phyloP scores from a whole-genome alignment of 1,284 basidiomycete species.

The Porodaedalea pini region DNA sequence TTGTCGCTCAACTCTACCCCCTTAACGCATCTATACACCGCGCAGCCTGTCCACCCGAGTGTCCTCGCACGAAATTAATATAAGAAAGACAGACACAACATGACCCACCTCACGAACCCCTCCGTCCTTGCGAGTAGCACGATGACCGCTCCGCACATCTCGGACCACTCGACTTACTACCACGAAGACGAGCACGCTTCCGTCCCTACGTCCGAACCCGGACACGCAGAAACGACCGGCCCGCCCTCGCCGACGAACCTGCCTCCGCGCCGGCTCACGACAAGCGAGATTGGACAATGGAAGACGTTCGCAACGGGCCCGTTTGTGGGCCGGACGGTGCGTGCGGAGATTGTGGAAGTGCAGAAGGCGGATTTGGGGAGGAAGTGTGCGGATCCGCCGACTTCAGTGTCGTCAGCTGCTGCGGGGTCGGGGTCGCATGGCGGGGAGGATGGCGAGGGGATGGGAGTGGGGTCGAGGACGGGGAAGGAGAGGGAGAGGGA shows the following conservation, averaged over 20 bases:
- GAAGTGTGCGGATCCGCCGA: conserved; percentile 44
- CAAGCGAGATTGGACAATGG: conserved; percentile 36
- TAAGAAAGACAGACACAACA: background rate
- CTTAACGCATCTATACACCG: too few species aligned
- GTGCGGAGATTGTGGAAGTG: conserved; percentile 57
- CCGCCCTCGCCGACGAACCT: conserved; percentile 6
- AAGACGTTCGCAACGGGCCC: conserved; percentile 56
- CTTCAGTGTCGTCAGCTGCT: background rate
- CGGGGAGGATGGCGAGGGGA: background rate
- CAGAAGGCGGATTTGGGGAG: conserved; percentile 63
- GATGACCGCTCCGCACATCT: background rate
- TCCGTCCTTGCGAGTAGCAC: conserved; percentile 1
- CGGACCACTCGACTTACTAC: background rate
- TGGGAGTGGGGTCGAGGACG: too few species aligned
- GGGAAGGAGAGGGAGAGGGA: background rate
- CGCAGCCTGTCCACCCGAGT: too few species aligned
- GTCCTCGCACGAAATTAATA: too few species aligned
- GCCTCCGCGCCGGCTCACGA: conserved; percentile 13
- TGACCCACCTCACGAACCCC: background rate
- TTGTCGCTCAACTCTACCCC: too few species aligned
- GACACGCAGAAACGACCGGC: background rate
- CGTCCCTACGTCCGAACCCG: background rate
- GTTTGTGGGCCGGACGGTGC: conserved; percentile 53
- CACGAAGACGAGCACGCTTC: background rate
- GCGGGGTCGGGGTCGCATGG: background rate